These are phyloP conservation scores for Oryza glaberrima DNA, from an alignment of 176 grass and related monocot genomes.

Conservation along the genomic window DNA sequence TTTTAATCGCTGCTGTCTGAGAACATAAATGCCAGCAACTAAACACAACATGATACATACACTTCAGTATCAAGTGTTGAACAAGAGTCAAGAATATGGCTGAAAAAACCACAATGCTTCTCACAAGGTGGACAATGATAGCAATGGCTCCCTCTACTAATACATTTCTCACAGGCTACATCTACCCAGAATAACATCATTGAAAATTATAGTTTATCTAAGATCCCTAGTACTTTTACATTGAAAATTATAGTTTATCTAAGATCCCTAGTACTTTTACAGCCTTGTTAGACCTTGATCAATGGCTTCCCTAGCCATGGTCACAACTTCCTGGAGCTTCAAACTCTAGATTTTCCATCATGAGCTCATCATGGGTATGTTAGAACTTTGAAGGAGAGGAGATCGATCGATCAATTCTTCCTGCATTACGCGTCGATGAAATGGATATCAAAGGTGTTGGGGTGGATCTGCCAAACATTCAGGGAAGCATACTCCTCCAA, in stretches of 20 bases:
- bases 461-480: slow-evolving; percentile 99
- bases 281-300: slow-evolving; percentile 36
- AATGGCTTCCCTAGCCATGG: not conserved
- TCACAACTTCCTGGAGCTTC: not conserved
- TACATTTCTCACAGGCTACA: slow-evolving; percentile 13
- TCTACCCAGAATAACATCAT: slow-evolving; percentile 1
- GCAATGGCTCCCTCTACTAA: slow-evolving; percentile 1
- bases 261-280: not conserved
- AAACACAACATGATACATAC: slow-evolving; percentile 29
- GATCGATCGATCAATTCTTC: not conserved
- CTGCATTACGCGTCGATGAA: slow-evolving; percentile 81
- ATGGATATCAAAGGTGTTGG: slow-evolving; percentile 87
- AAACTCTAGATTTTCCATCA: not conserved
- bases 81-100: slow-evolving; percentile 10
- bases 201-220: not conserved
- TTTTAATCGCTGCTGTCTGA: not conserved
- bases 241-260: not conserved
- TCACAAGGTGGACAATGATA: slow-evolving; percentile 11
- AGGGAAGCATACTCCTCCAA: slow-evolving; percentile 96
- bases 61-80: slow-evolving; percentile 7
- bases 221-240: slow-evolving; percentile 4
- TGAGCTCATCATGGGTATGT: slow-evolving; percentile 24
- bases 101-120: not conserved
- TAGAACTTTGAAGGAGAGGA: not conserved
- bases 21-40: not conserved